Evolutionary conservation across 805 yeast genomes (phyloP), one percentile per base, ranked within the genome.

Genomic region (Pichia manshurica): DNA sequence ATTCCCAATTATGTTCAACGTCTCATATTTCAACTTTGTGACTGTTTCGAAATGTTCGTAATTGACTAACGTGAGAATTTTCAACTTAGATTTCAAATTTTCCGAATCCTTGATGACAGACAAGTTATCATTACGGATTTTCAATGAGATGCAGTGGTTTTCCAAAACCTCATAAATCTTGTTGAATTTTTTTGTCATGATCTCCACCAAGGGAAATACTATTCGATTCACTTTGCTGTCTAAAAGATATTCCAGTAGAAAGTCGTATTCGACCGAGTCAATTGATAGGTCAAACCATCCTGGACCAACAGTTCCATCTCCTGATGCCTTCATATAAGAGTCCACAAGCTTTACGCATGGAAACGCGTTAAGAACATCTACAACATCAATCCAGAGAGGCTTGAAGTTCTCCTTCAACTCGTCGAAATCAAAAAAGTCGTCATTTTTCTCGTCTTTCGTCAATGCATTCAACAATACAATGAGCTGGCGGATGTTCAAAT

Each of bases 21-120:
- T 51, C 38, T 41, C 44, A 20, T 44, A 46, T 7, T 45, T 33
- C 20, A 48, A 42, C 19, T 44, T 46, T 20, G 42, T 33, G 17
- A 50, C 48, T 23, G 46, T 22, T 29, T 53, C 53, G n/a, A 48
- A 50, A 39, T 54, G 46, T 32, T 54, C 53, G 28, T 52, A 54
- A 28, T 50, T 45, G 13, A 38, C 36, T 10, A 54, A 7, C 13
- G 51, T 42, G 8, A 54, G 23, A 10, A 46, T 39, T 6, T 29
- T 17, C n/a, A 54, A 40, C 29, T 52, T 52, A 10, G 7, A 13
- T 10, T 45, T 43, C 1, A 52, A 31, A 2, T 39, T 31, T 16
- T 43, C 39, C 1, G 54, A 46, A 33, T 42, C 42, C 40, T 48
- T 50, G 7, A 54, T 47, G 21, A 47, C 48, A 6, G 54, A 50